These are phyloP conservation scores for Thalassiosira delicatula DNA, from an alignment of 352 stramenopile species.

Conservation along the genomic window DNA sequence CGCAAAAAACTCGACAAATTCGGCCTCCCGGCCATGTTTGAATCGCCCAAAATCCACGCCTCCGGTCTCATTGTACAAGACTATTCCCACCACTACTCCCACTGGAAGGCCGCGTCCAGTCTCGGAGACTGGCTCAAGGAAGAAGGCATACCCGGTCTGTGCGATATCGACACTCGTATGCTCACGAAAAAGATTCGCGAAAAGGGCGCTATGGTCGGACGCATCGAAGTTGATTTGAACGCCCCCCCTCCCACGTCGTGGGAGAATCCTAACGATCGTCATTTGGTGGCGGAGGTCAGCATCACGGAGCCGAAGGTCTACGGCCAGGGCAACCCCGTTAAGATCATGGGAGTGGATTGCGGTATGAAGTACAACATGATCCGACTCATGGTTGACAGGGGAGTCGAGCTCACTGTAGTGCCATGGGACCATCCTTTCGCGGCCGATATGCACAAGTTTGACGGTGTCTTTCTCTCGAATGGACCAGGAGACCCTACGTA, in stretches of 20 bases:
- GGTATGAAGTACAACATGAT: slow-evolving; percentile 99
- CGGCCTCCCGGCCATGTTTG: slow-evolving; percentile 94
- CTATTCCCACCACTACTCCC: slow-evolving; percentile 95
- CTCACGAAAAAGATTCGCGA: slow-evolving; percentile 98
- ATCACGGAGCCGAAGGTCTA: slow-evolving; percentile 91
- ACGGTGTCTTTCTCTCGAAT: slow-evolving; percentile 98
- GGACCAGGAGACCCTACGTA: slow-evolving; percentile 95
- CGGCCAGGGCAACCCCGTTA: slow-evolving; percentile 87
- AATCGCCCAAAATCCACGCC: slow-evolving; percentile 94
- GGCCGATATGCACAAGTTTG: slow-evolving; percentile 89
- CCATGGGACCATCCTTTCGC: slow-evolving; percentile 96
- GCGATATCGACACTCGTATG: slow-evolving; percentile 96
- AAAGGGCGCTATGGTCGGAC: slow-evolving; percentile 92
- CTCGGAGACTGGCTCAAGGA: slow-evolving; percentile 87
- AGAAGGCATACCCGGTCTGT: slow-evolving; percentile 94
- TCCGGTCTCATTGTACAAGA: slow-evolving; percentile 94
- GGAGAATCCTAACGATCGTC: slow-evolving; percentile 91
- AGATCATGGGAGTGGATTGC: slow-evolving; percentile 96
- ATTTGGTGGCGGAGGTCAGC: slow-evolving; percentile 96
- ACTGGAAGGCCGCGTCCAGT: slow-evolving; percentile 89
- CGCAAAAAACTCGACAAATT: slow-evolving; percentile 89
- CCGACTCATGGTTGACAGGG: slow-evolving; percentile 91
- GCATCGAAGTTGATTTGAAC: slow-evolving; percentile 89
- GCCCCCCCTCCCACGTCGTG: slow-evolving; percentile 71
- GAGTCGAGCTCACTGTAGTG: slow-evolving; percentile 92